Evolutionary conservation across 1,139 yeast species (phyloP).

Genomic region (Candida gigantensis): DNA sequence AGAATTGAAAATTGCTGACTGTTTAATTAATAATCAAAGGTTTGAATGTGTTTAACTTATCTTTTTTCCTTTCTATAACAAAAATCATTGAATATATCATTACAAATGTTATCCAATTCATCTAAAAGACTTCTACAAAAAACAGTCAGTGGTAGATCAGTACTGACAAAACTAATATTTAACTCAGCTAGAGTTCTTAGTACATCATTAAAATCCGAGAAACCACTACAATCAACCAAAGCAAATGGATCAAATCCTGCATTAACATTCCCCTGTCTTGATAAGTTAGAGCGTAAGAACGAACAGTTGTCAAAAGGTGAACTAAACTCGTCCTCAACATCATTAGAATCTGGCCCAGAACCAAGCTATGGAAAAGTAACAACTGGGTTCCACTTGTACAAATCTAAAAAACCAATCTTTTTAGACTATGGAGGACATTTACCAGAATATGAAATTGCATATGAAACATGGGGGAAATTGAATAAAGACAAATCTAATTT

Average conservation of each 20-base stretch:
- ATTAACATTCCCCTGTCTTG: slow-evolving; percentile 83
- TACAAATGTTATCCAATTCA: slow-evolving; percentile 2
- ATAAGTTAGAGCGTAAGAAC: slow-evolving; percentile 65
- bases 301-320: slow-evolving; percentile 38
- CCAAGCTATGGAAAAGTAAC: slow-evolving; percentile 76
- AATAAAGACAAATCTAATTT: slow-evolving; percentile 67
- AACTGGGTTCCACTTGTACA: slow-evolving; percentile 65
- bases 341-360: slow-evolving; percentile 73
- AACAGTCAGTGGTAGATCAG: not conserved
- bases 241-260: slow-evolving; percentile 52
- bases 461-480: slow-evolving; percentile 75
- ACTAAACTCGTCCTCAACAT: slow-evolving; percentile 14
- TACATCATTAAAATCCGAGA: slow-evolving; percentile 4
- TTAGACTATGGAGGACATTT: slow-evolving; percentile 82
- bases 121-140: not conserved
- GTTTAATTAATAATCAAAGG: not conserved
- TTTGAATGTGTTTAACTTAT: not conserved
- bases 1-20: not conserved
- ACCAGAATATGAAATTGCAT: slow-evolving; percentile 77
- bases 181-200: slow-evolving; percentile 1
- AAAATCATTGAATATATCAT: not conserved
- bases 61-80: not conserved
- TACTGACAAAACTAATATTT: slow-evolving; percentile 1
- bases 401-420: slow-evolving; percentile 58
- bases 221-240: slow-evolving; percentile 14